Base-by-base conservation (phyloP, 2,329 filamentous ascomycete genomes). In the Ambrosiella beaveri region DNA sequence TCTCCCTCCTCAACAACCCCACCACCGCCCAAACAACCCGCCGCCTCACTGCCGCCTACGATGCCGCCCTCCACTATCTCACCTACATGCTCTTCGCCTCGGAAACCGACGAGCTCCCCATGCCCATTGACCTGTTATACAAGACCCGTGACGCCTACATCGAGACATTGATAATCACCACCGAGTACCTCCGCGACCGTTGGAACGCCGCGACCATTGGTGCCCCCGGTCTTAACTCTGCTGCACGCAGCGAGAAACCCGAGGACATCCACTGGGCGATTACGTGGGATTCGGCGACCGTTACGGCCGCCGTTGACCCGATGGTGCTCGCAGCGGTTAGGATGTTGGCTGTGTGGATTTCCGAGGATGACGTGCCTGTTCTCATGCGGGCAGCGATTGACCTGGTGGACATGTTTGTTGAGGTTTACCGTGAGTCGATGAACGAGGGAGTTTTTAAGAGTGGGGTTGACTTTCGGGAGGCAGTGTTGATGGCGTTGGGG, bases 121-220 rank as follows among this genome's bases (percentile, higher is more conserved):
- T 61, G 11, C 67, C 66, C 3, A 61, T 65, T 4, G 67, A 68
- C 5, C 74, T 76, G 27, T 73, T 86, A 35, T 70, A 86, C 12
- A 81, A 79, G 63, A 69, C 86, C 5, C 75, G 80, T 44, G 78
- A 74, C 54, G 71, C 75, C 57, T 75, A 86, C 55, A 73, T 76
- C 0, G 83, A 86, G 64, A 80, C 82, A 2, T 74, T 85, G 65
- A 80, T 79, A 0, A 68, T 82, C 1, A 75, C 77, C 0, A 75
- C 82, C 60, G 83, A 86, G 67, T 83, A 81, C 65, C 72, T 86
- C 1, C 76, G 82, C 45, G 84, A 86, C 64, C 71, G 82, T n/a
- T 86, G 80, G 79, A 83, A 86, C 64, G 79, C 79, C 3, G 77
- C 78, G 1, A 71, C 79, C n/a, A 77, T 80, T 2, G 82, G 81